Evolutionary conservation across 176 grass and related monocot species (phyloP), one percentile per base, ranked within the genome.

Genomic region (Canna indica): DNA sequence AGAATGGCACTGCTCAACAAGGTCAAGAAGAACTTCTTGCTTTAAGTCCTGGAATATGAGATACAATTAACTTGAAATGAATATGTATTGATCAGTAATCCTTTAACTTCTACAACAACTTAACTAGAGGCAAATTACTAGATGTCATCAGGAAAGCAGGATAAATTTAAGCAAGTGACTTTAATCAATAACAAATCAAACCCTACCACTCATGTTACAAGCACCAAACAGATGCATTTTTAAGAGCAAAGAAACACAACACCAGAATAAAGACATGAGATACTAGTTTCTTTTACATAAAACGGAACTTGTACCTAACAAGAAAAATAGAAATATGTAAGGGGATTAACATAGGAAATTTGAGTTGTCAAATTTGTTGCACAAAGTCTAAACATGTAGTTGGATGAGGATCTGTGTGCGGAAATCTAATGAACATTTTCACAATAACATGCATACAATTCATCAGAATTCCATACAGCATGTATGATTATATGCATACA

Each of bases 1-100:
- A 73, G 89, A 79, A 62, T 83, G 76, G 78, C 95, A 99, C 67
- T 99, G 87, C 27, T 88, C 95, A 77, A 90, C 84, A 85, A 99
- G 86, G 58, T 99, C 95, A 42, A 94, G 75, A 64, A 99, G 84
- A 44, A 99, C 69, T 75, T 99, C 95, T 83, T 94, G 86, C 71
- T 86, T 88, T 44, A 99, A 72, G 69, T 66, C 95, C 95, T 99
- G 79, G 39, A 81, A 33, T 32, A 81, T 50, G 71, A 77, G 74
- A 1, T 39, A 67, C 32, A 88, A 61, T 24, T 78, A 64, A 28
- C 9, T 54, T 77, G 24, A 64, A 35, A 17, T 15, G 56, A 14
- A 3, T 1, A 32, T 38, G 33, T 36, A 67, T 26, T n/a, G 22
- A 24, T 14, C 33, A n/a, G 64, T 41, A 42, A 13, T 12, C 3